Evolutionary conservation across 2,329 filamentous ascomycete species (phyloP), one percentile per base, ranked within the genome.

Genomic region (Colletotrichum sp.): DNA sequence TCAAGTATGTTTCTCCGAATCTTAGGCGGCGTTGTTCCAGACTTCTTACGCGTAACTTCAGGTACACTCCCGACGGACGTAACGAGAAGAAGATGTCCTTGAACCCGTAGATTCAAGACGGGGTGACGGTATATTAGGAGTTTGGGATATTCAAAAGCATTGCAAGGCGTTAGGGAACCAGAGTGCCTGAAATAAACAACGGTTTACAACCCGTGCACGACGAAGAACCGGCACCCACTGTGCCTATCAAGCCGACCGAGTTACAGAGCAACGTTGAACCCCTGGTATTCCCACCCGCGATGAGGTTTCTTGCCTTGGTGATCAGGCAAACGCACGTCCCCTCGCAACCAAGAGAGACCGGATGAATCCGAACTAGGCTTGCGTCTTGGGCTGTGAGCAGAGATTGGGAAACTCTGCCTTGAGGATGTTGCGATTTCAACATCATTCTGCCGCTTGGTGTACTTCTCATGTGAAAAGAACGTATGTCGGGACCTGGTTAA

Each of bases 1-100:
- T 99, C 79, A 95, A 96, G 95, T 98, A 93, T 80, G 91, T 71
- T 34, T 9, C 10, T 26, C 24, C 32, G 26, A 4, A 30, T n/a
- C 52, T 44, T 16, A 26, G 28, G 68, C 24, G 39, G 36, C 12
- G 26, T 24, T 12, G 39, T 12, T 70, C 62, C 77, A 81, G 78
- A 81, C 77, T 44, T n/a, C 15, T 71, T 12, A 72, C 57, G n/a
- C 15, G 13, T 44, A 60, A 5, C 21, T 36, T 13, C 59, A 92
- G 90, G 84, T 92, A 92, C 82, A 92, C 91, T 5, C 91, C 91
- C 65, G 90, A 92, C 77, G 91, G 91, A 74, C 90, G 91, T 82
- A 91, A 91, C 85, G 89, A 90, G 83, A 92, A 92, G 88, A 92
- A 92, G 86, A 87, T 88, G 78, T 84, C 86, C 76, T 81, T 88